Percentiles rank a stretch among this genome's conserved stretches.
phyloP scores from a whole-genome alignment of 768 basidiomycete genomes.

The Tulasnella sp. region DNA sequence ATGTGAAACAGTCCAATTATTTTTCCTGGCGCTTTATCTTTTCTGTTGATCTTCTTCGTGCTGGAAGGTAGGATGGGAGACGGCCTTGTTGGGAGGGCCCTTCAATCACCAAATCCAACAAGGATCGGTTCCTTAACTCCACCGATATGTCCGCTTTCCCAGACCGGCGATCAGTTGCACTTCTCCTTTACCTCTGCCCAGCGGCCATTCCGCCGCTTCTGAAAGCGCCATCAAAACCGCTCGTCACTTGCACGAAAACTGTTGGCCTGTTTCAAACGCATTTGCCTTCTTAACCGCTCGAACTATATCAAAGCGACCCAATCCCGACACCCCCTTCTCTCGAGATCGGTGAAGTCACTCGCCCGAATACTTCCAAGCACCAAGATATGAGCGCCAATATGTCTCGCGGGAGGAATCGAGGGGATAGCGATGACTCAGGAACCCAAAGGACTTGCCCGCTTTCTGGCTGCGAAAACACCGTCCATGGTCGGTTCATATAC shows the following conservation, averaged over 20 bases:
- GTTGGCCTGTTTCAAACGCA: background rate
- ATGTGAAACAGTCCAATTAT: background rate
- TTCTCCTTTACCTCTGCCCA: constrained; percentile 7
- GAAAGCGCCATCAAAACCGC: background rate
- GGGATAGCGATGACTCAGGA: background rate
- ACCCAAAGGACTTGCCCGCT: background rate
- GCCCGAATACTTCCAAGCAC: background rate
- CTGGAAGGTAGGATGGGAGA: background rate
- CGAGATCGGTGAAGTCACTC: background rate
- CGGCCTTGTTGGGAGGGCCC: background rate
- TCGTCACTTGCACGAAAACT: background rate
- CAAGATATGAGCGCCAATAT: background rate
- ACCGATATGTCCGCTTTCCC: constrained; percentile 3
- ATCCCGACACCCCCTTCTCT: background rate
- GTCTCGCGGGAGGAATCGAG: background rate
- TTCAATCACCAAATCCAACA: background rate
- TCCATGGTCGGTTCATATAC: background rate
- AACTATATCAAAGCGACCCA: background rate
- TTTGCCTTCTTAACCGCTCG: background rate
- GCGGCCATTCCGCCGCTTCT: background rate
- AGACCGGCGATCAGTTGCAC: background rate
- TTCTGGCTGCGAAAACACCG: background rate
- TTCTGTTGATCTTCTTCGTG: no score
- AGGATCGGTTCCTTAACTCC: background rate
- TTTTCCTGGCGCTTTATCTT: background rate